Base-by-base conservation (phyloP, 306 rosid species). In the Lagenaria siceraria region DNA sequence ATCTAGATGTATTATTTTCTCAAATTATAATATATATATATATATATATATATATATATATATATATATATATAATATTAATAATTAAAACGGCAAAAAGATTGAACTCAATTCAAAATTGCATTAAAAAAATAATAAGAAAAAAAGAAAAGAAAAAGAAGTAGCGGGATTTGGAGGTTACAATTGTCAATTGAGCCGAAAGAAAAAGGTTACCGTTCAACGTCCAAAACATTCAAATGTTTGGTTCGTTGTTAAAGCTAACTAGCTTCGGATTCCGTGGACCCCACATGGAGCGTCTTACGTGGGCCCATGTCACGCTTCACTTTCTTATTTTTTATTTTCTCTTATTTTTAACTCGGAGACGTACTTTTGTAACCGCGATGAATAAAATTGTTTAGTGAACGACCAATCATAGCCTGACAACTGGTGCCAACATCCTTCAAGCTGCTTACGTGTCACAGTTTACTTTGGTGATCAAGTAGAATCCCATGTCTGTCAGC, bases 151-250 rank as follows among this genome's bases (percentile, higher is more conserved):
- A 49, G 0, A 4, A 49, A 14, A 49, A 14, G 1, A 66, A 62
- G 40, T 11, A 4, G 25, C 53, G 52, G 54, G n/a, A 68, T n/a
- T 40, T 3, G 2, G 55, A 69, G 53, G 75, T 46, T 42, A 69
- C 12, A 22, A 69, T 69, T n/a, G 75, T 69, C 33, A 69, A 69
- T 42, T 17, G n/a, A 69, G 54, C 54, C 29, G 21, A 65, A 40
- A 69, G 35, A 68, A 9, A 68, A 17, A 68, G 74, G 74, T 21
- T 68, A 31, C 74, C 14, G 75, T 42, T 69, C 75, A 69, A 69
- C 75, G 75, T 69, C 75, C 55, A 21, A 22, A 69, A 69, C 42
- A 69, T 69, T 69, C 75, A 69, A 69, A 69, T 40, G 6, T 69
- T 69, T 43, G 54, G 75, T 69, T 69, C 75, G 75, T 42, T 69